A percentile compares a stretch with the other conserved stretches of the same genome.
phyloP scores from a whole-genome alignment of 176 grass and related monocot genomes.

The Carex myosuroides region DNA sequence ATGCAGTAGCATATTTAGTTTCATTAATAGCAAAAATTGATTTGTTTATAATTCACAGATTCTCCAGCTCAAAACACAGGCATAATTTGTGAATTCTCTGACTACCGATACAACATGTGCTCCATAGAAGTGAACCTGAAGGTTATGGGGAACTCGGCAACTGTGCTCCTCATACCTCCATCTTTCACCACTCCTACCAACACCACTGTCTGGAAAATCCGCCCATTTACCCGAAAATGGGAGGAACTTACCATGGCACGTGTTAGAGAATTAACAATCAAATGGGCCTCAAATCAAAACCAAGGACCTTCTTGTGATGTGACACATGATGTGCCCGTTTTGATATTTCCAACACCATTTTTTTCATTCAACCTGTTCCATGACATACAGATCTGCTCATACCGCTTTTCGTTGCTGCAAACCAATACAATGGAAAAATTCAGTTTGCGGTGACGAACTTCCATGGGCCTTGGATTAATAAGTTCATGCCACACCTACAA shows the following conservation, averaged over 20 bases:
- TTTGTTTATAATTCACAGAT: neutral
- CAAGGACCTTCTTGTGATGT: conserved; percentile 38
- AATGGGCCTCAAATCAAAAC: conserved; percentile 37
- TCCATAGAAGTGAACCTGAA: conserved; percentile 61
- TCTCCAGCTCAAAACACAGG: neutral
- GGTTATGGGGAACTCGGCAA: conserved; percentile 43
- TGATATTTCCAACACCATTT: conserved; percentile 62
- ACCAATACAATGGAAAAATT: conserved; percentile 70
- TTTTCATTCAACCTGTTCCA: conserved; percentile 85
- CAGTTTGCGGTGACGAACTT: conserved; percentile 60
- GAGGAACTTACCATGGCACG: conserved; percentile 44
- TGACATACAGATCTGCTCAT: conserved; percentile 83
- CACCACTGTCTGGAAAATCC: conserved; percentile 39
- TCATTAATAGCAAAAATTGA: neutral
- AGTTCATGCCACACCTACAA: conserved; percentile 41
- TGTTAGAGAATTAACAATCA: conserved; percentile 50
- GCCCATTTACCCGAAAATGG: conserved; percentile 81
- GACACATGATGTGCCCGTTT: conserved; percentile 51
- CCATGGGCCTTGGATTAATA: conserved; percentile 58
- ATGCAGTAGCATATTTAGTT: neutral
- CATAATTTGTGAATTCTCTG: conserved; percentile 54
- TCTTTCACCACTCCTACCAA: conserved; percentile 18
- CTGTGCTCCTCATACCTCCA: conserved; percentile 52
- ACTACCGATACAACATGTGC: conserved; percentile 58
- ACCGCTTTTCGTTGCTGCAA: conserved; percentile 67